A percentile compares a stretch with the other conserved stretches of the same genome.
These are phyloP conservation scores for Tetradesmus lagerheimii DNA, from an alignment of 139 green algal genomes.

Conservation along the genomic window DNA sequence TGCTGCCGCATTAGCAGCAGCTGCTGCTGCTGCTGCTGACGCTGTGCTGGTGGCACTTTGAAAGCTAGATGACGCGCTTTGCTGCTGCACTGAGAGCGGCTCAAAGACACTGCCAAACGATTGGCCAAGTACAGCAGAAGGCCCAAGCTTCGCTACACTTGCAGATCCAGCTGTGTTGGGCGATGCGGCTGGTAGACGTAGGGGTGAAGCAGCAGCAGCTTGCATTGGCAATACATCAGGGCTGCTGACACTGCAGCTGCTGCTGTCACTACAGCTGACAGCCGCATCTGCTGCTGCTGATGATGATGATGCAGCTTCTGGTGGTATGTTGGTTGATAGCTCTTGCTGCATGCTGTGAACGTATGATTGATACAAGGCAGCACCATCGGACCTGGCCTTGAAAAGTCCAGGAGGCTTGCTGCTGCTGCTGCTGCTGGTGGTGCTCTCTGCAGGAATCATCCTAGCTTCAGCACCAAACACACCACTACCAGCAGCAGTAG, in stretches of 20 bases:
- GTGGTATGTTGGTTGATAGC: neutral
- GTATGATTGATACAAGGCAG: neutral
- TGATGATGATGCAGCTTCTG: neutral
- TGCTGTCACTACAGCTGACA: neutral
- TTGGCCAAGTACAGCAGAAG: neutral
- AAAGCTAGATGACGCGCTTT: neutral
- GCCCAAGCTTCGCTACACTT: too few species aligned
- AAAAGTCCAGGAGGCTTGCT: neutral
- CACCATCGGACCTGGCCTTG: neutral
- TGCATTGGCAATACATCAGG: neutral
- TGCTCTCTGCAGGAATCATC: too few species aligned
- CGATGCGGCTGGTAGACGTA: neutral
- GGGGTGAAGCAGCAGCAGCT: neutral
- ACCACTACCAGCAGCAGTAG: neutral
- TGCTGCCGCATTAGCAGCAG: neutral
- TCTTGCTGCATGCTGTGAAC: neutral
- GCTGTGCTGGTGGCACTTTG: neutral
- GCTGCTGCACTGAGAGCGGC: neutral
- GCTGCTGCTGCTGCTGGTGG: neutral
- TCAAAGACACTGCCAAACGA: neutral
- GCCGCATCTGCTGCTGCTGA: neutral
- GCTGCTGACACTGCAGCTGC: neutral
- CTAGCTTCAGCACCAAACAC: neutral
- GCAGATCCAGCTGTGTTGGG: neutral
- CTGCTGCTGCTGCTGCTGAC: neutral